These are phyloP conservation scores for Parastagonospora avenae DNA, from an alignment of 2,329 filamentous ascomycete species.

Conservation along the genomic window DNA sequence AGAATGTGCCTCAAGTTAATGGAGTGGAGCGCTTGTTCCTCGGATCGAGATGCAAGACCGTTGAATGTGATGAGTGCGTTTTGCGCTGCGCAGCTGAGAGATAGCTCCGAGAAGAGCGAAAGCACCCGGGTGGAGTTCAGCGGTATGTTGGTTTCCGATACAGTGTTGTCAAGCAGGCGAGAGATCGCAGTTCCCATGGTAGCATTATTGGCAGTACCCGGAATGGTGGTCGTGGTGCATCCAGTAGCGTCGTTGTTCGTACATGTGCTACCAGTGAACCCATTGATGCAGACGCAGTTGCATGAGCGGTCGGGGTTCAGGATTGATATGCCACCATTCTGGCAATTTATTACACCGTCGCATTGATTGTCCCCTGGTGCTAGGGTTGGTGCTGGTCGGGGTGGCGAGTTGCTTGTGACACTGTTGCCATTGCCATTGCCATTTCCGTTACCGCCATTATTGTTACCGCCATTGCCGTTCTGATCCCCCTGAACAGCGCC, in stretches of 20 bases:
- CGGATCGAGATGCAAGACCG: constrained; percentile 48
- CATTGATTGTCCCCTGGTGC: constrained; percentile 54
- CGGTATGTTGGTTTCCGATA: constrained; percentile 74
- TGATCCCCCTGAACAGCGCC: background rate
- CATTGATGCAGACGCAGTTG: constrained; percentile 86
- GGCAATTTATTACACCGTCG: constrained; percentile 66
- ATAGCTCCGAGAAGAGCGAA: constrained; percentile 74
- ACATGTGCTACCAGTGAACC: constrained; percentile 74
- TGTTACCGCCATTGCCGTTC: constrained; percentile 31
- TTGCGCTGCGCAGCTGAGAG: constrained; percentile 80
- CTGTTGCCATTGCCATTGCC: constrained; percentile 29
- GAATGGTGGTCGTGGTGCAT: constrained; percentile 60
- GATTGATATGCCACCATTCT: constrained; percentile 81
- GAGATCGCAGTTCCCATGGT: constrained; percentile 83
- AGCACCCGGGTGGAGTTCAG: constrained; percentile 73
- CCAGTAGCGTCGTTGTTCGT: constrained; percentile 54
- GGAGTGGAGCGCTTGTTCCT: constrained; percentile 14
- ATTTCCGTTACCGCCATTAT: constrained; percentile 7
- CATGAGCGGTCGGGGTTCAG: constrained; percentile 68
- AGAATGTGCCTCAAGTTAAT: constrained; percentile 24
- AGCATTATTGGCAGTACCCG: constrained; percentile 57
- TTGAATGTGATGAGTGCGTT: constrained; percentile 89
- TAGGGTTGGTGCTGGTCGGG: constrained; percentile 25
- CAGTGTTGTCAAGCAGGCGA: constrained; percentile 68
- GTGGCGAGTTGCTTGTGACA: constrained; percentile 18